Base-by-base conservation (phyloP, 768 basidiomycete species). In the Lentinula detonsa region DNA sequence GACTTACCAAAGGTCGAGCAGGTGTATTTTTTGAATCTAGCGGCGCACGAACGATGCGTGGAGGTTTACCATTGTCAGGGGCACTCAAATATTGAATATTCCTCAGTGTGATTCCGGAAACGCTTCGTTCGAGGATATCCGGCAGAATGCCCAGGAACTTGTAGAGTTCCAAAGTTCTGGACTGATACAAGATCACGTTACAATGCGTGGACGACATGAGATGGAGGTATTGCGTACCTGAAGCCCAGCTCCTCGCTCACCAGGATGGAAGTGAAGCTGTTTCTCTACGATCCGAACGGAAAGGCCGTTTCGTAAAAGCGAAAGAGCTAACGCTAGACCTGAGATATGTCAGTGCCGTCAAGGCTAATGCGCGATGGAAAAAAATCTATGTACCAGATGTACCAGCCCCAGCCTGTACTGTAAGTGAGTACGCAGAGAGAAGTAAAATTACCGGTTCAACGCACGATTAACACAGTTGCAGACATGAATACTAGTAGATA, bases 211-310 rank as follows among this genome's bases (percentile, higher is more conserved):
- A 37, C 31, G 31, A 28, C 18, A 33, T 16, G 13, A 18, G 35
- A 43, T 4, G 16, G n/a, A 15, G 11, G 8, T 43, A 23, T 7
- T 7, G 28, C n/a, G 11, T 13, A 74, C 74, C 57, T 63, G 62
- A 23, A 72, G 55, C 4, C 68, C 71, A 28, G 65, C 23, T 0
- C 71, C 75, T 5, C 72, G 67, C 1, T 65, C 62, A 5, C 71
- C 70, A 5, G 57, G 50, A 11, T 67, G 66, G 54, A 66, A 67
- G 0, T 55, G 57, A 0, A 61, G 33, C 50, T 58, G 57, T 45
- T 71, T 70, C 57, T 73, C 71, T 57, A 74, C 65, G 56, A 76
- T 71, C 11, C 73, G 71, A 16, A 75, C 72, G 31, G 66, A 65
- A 10, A 75, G 62, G 5, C 70, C 71, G 35, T 71, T 72, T 9